Percentiles rank a stretch among this genome's conserved stretches.
Conservation (phyloP, 805 yeast genomes). For the Yamadazyma sp. region DNA sequence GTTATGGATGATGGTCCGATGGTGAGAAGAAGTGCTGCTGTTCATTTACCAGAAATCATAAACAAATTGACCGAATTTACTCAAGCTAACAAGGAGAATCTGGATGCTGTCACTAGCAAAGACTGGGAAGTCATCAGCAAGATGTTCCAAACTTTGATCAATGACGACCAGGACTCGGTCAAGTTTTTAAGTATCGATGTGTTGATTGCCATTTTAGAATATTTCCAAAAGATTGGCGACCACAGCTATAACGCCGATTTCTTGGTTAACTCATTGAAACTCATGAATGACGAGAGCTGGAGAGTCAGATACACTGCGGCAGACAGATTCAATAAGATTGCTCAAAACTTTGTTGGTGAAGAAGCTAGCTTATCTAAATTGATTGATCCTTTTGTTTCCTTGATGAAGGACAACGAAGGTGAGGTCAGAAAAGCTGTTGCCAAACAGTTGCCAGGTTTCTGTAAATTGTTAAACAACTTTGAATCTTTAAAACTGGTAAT, state of each 20-base stretch:
- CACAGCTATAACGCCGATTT: constrained; percentile 60
- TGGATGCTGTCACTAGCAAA: constrained; percentile 47
- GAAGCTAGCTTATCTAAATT: constrained; percentile 57
- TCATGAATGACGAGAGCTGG: constrained; percentile 92
- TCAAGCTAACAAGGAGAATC: constrained; percentile 27
- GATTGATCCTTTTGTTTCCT: constrained; percentile 67
- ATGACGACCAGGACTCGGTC: constrained; percentile 93
- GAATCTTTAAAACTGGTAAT: constrained; percentile 47
- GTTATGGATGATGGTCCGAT: constrained; percentile 93
- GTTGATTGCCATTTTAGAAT: constrained; percentile 74
- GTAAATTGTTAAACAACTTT: constrained; percentile 46
- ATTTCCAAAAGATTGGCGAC: constrained; percentile 60
- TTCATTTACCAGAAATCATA: constrained; percentile 72
- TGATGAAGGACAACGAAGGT: constrained; percentile 91
- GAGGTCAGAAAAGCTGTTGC: constrained; percentile 96
- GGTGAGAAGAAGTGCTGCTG: constrained; percentile 95
- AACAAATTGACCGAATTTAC: constrained; percentile 50
- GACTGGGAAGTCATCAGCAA: constrained; percentile 78
- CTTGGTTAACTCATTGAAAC: constrained; percentile 61
- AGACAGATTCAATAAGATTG: constrained; percentile 80
- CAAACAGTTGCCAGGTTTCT: constrained; percentile 81
- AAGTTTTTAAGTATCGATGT: constrained; percentile 87
- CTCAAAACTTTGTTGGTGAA: constrained; percentile 58
- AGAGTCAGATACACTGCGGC: constrained; percentile 98
- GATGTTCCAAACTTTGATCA: constrained; percentile 75